A percentile compares a stretch with the other conserved stretches of the same genome.
phyloP scores from a whole-genome alignment of 208 protist genomes.

The Wallacemonas sp. region DNA sequence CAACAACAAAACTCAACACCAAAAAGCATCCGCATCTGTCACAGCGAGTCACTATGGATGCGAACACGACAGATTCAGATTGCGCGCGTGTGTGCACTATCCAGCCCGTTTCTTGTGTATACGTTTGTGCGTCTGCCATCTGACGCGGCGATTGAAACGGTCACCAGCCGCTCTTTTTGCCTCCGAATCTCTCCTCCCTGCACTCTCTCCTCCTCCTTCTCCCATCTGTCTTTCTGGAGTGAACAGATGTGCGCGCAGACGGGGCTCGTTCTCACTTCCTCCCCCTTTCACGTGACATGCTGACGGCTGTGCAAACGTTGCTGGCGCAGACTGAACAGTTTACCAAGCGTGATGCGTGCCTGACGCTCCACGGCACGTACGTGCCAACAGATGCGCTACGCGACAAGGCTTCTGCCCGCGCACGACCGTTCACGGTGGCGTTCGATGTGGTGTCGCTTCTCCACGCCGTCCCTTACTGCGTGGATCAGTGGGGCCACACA shows the following conservation, averaged over 20 bases:
- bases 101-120: too few species aligned
- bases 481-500: neutral
- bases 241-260: too few species aligned
- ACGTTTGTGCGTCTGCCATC: too few species aligned
- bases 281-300: neutral
- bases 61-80: too few species aligned
- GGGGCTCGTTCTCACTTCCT: too few species aligned
- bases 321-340: neutral
- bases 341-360: neutral
- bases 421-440: conserved; percentile 15
- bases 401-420: too few species aligned
- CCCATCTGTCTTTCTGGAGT: neutral
- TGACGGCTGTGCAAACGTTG: conserved; percentile 1
- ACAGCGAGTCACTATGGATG: too few species aligned
- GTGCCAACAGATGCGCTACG: neutral
- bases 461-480: conserved; percentile 24
- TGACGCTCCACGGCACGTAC: conserved; percentile 7
- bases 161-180: neutral
- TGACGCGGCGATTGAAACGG: too few species aligned
- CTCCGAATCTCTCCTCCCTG: neutral
- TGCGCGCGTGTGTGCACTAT: too few species aligned
- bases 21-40: too few species aligned
- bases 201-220: neutral
- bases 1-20: neutral
- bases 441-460: conserved; percentile 32